phyloP scores from a whole-genome alignment of 306 rosid species.

The Glycine soja region DNA sequence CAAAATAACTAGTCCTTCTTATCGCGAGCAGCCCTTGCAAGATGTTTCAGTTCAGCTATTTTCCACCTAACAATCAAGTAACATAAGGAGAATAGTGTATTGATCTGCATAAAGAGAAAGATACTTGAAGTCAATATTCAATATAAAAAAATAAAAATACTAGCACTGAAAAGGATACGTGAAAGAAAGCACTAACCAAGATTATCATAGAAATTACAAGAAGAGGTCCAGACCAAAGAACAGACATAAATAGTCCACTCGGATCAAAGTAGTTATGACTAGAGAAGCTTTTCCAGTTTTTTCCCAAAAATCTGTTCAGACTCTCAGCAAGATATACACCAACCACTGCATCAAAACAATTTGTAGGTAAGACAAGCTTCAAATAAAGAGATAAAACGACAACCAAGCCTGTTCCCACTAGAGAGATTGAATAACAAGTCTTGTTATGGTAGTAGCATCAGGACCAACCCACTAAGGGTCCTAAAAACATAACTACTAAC shows the following conservation, averaged over 20 bases:
- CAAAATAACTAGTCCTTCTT: conserved; percentile 69
- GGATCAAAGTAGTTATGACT: conserved; percentile 93
- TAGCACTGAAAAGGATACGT: background rate
- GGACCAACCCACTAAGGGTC: background rate
- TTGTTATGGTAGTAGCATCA: too few species aligned
- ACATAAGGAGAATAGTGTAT: conserved; percentile 86
- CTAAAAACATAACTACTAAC: background rate
- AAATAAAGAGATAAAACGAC: too few species aligned
- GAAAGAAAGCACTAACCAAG: conserved; percentile 67
- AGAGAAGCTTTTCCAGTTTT: conserved; percentile 86
- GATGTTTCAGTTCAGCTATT: conserved; percentile 91
- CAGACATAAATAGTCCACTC: conserved; percentile 80
- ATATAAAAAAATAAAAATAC: conserved; percentile 8
- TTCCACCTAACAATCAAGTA: conserved; percentile 91
- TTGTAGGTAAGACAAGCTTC: conserved; percentile 36
- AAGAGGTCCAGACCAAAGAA: conserved; percentile 95
- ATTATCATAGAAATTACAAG: conserved; percentile 83
- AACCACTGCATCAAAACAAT: conserved; percentile 68
- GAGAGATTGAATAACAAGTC: too few species aligned
- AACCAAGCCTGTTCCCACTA: too few species aligned
- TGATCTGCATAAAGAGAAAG: conserved; percentile 66
- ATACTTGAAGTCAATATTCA: conserved; percentile 31
- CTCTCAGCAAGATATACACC: conserved; percentile 92
- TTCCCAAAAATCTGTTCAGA: conserved; percentile 62
- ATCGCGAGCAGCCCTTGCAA: conserved; percentile 72